Conservation (phyloP, 345 rosid species). For the Populus tremula region DNA sequence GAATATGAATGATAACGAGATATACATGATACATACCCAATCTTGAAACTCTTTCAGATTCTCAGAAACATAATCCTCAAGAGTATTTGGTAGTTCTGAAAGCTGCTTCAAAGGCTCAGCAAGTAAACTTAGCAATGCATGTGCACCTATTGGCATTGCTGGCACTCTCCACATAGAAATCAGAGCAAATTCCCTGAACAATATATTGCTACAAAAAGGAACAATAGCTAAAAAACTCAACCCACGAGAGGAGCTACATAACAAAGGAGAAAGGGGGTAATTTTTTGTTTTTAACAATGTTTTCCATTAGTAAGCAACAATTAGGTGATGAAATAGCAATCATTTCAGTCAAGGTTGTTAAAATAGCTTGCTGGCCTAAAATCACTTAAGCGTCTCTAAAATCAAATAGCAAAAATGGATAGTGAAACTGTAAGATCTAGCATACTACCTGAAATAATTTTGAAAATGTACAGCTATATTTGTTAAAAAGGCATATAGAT, state of each 20-base stretch:
- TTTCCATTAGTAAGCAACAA: neutral
- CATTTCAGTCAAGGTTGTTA: too few relatives aligned
- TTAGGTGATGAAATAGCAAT: too few relatives aligned
- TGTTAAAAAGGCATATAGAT: too few relatives aligned
- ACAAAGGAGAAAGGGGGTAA: slow-evolving; percentile 3
- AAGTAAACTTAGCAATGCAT: slow-evolving; percentile 79
- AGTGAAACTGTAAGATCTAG: too few relatives aligned
- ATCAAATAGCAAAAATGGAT: too few relatives aligned
- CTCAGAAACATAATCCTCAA: slow-evolving; percentile 64
- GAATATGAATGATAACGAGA: neutral
- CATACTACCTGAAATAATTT: too few relatives aligned
- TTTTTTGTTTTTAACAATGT: too few relatives aligned
- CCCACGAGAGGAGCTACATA: neutral
- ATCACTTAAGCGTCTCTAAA: too few relatives aligned
- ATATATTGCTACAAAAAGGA: slow-evolving; percentile 61
- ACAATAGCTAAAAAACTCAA: slow-evolving; percentile 6
- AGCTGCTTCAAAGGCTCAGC: slow-evolving; percentile 98
- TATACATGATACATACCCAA: slow-evolving; percentile 57
- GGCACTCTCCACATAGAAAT: slow-evolving; percentile 99
- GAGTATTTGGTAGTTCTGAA: slow-evolving; percentile 57
- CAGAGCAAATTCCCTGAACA: slow-evolving; percentile 92
- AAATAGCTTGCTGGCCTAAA: too few relatives aligned
- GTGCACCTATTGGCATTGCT: slow-evolving; percentile 94
- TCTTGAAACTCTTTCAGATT: slow-evolving; percentile 85
- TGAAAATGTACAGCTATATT: too few relatives aligned